These are phyloP conservation scores for Camellia granthamiana DNA, from an alignment of 148 eudicot genomes.

Conservation along the genomic window DNA sequence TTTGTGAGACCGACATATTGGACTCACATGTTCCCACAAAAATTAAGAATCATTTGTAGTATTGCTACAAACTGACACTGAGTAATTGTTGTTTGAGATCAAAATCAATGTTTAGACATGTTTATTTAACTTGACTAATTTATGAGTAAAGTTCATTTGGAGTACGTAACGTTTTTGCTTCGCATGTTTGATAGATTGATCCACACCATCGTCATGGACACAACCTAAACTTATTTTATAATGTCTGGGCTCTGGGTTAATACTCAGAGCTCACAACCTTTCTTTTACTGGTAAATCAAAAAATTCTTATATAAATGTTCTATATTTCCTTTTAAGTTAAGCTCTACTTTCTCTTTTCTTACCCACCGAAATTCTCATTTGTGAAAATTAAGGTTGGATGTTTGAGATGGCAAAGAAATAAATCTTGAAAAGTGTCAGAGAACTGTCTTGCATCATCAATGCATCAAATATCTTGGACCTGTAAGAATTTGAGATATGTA, in stretches of 20 bases:
- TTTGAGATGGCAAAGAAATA: constrained; percentile 34
- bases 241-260: constrained; percentile 30
- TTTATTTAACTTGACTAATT: background rate
- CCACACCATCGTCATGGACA: constrained; percentile 36
- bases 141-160: background rate
- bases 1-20: too few relatives aligned
- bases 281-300: constrained; percentile 36
- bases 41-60: too few relatives aligned
- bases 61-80: too few relatives aligned
- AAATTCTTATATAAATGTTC: background rate
- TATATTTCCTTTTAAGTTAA: too few relatives aligned
- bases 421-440: constrained; percentile 29
- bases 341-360: too few relatives aligned
- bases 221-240: constrained; percentile 30
- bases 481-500: constrained; percentile 1
- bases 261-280: constrained; percentile 36
- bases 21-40: too few relatives aligned
- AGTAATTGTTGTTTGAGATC: background rate
- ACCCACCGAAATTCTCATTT: too few relatives aligned
- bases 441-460: constrained; percentile 16
- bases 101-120: background rate
- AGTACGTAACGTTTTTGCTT: background rate
- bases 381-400: constrained; percentile 25
- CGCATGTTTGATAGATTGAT: constrained; percentile 25
- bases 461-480: constrained; percentile 30